Evolutionary conservation across 1,284 basidiomycete species (phyloP).

Genomic region (Athelia sp.): DNA sequence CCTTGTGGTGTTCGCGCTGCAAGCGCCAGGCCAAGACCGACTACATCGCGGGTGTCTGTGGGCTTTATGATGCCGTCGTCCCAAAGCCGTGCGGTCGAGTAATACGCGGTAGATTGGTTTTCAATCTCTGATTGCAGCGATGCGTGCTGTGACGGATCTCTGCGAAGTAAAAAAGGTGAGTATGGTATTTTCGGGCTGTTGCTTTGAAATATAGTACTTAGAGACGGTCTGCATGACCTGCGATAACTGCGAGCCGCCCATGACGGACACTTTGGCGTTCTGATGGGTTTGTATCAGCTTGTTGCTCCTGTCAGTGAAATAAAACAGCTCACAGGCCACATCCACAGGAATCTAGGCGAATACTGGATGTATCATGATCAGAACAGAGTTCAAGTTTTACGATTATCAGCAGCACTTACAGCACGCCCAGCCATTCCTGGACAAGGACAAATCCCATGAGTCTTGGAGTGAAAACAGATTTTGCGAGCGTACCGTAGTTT

Average conservation of each 20-base stretch:
- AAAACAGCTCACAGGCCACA: constrained; percentile 81
- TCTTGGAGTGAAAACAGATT: constrained; percentile 4
- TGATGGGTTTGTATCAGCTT: constrained; percentile 22
- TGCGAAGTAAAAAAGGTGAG: constrained; percentile 21
- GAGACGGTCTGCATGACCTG: constrained; percentile 91
- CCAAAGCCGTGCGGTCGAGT: constrained; percentile 88
- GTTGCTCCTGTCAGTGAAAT: neutral
- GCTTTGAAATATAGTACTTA: constrained; percentile 42
- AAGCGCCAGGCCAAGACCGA: constrained; percentile 81
- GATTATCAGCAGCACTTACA: constrained; percentile 39
- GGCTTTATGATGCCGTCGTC: constrained; percentile 94
- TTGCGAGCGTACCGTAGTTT: constrained; percentile 70
- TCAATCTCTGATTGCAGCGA: constrained; percentile 81
- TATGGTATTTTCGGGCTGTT: neutral
- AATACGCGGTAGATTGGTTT: constrained; percentile 79
- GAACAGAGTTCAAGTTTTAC: neutral
- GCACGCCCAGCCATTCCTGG: constrained; percentile 85
- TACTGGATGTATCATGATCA: constrained; percentile 47
- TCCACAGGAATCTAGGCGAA: constrained; percentile 92
- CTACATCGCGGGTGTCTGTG: constrained; percentile 83
- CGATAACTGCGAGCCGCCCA: constrained; percentile 91
- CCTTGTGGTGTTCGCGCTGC: constrained; percentile 42
- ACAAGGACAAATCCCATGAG: constrained; percentile 5
- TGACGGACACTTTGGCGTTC: constrained; percentile 95
- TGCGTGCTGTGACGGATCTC: constrained; percentile 72